Evolutionary conservation across 306 rosid species (phyloP).

Genomic region (Pyrus bretschneideri): DNA sequence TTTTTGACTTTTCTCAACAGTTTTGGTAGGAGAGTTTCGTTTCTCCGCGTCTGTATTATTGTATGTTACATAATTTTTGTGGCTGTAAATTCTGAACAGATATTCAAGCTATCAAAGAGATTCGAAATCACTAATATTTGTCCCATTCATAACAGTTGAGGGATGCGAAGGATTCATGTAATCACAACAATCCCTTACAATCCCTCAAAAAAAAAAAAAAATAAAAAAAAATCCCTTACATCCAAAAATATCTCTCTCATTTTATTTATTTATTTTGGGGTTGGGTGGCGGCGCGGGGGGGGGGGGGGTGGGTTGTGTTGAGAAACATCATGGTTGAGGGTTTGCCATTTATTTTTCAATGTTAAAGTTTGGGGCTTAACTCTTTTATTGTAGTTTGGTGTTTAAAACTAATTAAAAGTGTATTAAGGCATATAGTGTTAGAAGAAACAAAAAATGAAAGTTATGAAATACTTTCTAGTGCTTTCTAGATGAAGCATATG

Average conservation of each 20-base stretch:
- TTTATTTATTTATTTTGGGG: too few species aligned
- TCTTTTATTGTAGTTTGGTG: too few species aligned
- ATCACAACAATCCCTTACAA: neutral
- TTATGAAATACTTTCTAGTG: too few species aligned
- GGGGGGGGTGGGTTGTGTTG: neutral
- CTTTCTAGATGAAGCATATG: too few species aligned
- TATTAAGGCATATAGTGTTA: too few species aligned
- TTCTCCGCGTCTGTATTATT: neutral
- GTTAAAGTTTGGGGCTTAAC: too few species aligned
- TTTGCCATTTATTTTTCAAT: too few species aligned
- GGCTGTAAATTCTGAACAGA: neutral
- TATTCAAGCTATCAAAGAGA: neutral
- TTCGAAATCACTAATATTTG: neutral
- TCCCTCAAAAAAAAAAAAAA: too few species aligned
- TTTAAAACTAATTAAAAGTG: too few species aligned
- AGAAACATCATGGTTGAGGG: neutral
- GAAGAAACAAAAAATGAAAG: too few species aligned
- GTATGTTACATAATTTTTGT: neutral
- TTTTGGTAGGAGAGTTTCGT: neutral
- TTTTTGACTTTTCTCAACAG: neutral
- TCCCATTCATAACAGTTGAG: neutral
- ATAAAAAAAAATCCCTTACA: neutral
- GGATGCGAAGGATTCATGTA: neutral
- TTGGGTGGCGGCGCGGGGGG: too few species aligned
- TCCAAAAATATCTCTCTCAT: neutral